A percentile compares a stretch with the other conserved stretches of the same genome.
Evolutionary conservation across 805 yeast species (phyloP).

Genomic region (Lipomyces yamanashiensis): DNA sequence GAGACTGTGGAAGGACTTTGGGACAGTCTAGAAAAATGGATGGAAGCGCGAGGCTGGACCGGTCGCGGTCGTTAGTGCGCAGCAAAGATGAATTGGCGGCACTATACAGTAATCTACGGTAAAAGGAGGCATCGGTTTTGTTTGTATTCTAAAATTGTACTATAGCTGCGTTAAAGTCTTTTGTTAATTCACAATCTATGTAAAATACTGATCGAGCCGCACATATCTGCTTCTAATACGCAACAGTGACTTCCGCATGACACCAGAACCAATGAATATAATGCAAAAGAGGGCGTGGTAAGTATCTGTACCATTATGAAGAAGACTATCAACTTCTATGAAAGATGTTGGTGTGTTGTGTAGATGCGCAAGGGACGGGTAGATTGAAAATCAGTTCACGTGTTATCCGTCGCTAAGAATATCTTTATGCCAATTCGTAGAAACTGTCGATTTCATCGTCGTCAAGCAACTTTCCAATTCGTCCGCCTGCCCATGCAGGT

Average conservation of each 20-base stretch:
- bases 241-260: not conserved
- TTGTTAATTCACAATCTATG: not conserved
- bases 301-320: too few species aligned
- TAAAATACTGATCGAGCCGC: too few species aligned
- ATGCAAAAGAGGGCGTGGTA: too few species aligned
- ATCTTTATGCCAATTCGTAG: slow-evolving; percentile 26
- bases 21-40: slow-evolving; percentile 77
- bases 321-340: too few species aligned
- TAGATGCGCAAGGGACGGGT: too few species aligned
- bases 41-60: slow-evolving; percentile 67
- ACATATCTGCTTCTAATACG: not conserved
- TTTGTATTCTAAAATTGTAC: not conserved
- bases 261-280: too few species aligned
- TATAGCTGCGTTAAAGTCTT: not conserved
- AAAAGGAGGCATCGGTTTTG: not conserved
- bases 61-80: slow-evolving; percentile 14
- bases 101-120: not conserved
- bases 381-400: too few species aligned
- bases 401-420: too few species aligned
- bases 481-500: slow-evolving; percentile 15
- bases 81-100: not conserved
- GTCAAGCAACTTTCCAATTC: slow-evolving; percentile 13
- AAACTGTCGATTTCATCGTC: slow-evolving; percentile 24
- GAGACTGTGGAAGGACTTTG: slow-evolving; percentile 85
- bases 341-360: too few species aligned